Conservation (phyloP, 148 eudicot species). For the Persicaria tinctoria region DNA sequence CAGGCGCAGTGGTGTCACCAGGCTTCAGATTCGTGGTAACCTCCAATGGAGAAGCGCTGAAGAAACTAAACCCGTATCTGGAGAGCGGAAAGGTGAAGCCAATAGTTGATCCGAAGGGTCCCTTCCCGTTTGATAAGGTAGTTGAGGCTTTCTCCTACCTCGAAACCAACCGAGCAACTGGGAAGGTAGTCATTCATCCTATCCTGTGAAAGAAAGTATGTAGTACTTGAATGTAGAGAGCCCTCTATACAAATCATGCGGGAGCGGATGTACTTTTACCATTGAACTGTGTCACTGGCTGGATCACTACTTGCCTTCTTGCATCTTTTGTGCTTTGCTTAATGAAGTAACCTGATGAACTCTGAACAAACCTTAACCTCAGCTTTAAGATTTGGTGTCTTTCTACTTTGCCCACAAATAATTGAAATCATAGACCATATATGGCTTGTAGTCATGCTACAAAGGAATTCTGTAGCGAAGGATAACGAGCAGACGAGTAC, state of each 20-base stretch:
- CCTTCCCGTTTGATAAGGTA: conserved; percentile 67
- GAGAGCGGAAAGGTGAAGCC: conserved; percentile 81
- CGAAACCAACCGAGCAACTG: conserved; percentile 79
- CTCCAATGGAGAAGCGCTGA: conserved; percentile 56
- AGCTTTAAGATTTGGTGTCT: too few relatives aligned
- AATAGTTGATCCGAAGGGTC: conserved; percentile 72
- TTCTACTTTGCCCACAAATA: too few relatives aligned
- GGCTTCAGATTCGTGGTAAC: conserved; percentile 90
- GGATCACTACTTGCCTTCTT: not conserved
- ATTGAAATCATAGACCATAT: too few relatives aligned
- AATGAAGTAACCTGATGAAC: too few relatives aligned
- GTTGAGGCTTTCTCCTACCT: conserved; percentile 76
- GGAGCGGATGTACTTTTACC: not conserved
- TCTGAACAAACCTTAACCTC: too few relatives aligned
- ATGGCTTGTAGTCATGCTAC: too few relatives aligned
- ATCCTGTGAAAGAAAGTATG: conserved; percentile 32
- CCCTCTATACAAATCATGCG: not conserved
- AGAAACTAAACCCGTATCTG: conserved; percentile 70
- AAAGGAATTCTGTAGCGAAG: too few relatives aligned
- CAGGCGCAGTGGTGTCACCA: conserved; percentile 78
- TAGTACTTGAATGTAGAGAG: conserved; percentile 5
- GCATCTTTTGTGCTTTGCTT: too few relatives aligned
- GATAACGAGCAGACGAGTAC: too few relatives aligned
- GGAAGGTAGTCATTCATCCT: conserved; percentile 87
- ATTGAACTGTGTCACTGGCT: not conserved